Evolutionary conservation across 164 flowering plant genomes (phyloP), one percentile per base, ranked within the genome.

Genomic region (Malania oleifera): DNA sequence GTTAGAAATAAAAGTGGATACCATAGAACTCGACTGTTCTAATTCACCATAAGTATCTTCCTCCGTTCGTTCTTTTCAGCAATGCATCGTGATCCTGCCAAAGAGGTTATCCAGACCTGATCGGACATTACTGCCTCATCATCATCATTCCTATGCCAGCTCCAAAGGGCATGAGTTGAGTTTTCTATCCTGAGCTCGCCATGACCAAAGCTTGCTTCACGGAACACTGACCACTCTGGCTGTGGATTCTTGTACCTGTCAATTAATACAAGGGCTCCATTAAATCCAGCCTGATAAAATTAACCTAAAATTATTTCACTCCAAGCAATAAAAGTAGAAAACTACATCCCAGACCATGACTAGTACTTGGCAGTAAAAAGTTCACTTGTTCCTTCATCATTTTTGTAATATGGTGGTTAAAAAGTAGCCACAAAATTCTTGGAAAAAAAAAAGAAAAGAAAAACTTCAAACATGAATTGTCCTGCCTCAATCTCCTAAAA

Each of bases 201-300:
- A 70, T 93, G 99, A 18, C 97, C 99, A 61, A 93, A 93, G 70
- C 97, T 93, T 57, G 99, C 97, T 78, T 93, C 99, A 2, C 91
- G 92, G 74, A 86, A 93, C 6, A 77, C 80, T 12, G 99, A 93
- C 95, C 96, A 89, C 58, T 79, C 83, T 5, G 99, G 99, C 47
- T 60, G 73, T 26, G 96, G 93, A 24, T 83, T 27, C 52, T 50
- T 68, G 60, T 76, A 91, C 71, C 98, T 91, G 83, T 24, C 57
- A 63, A 41, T 40, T 3, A 24, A 29, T 15, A 39, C 46, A 43
- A 22, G 46, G 46, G 22, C 46, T 18, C 18, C 0, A 1, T n/a
- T 43, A n/a, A n/a, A n/a, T n/a, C n/a, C n/a, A n/a, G n/a, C n/a
- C n/a, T n/a, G n/a, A n/a, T n/a, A n/a, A n/a, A n/a, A n/a, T n/a